Evolutionary conservation across 768 basidiomycete species (phyloP).

Genomic region (Lactarius tabidus): DNA sequence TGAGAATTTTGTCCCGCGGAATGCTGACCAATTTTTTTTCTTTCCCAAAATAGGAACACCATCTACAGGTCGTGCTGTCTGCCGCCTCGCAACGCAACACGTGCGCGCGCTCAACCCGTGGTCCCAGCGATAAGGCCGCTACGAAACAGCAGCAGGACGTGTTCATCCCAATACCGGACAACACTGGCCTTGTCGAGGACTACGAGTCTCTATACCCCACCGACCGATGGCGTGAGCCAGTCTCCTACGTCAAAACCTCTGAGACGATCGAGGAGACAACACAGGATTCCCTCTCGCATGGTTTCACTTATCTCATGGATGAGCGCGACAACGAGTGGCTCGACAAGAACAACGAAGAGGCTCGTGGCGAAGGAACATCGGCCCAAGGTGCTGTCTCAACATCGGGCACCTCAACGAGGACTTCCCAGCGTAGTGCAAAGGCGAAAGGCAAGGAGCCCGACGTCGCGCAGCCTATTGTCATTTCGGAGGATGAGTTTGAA

Average conservation of each 20-base stretch:
- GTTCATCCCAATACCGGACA: constrained; percentile 92
- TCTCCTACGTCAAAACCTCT: constrained; percentile 74
- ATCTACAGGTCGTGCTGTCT: constrained; percentile 53
- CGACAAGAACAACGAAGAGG: constrained; percentile 83
- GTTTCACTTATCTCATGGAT: constrained; percentile 90
- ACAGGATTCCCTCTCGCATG: constrained; percentile 57
- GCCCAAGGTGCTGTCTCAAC: constrained; percentile 64
- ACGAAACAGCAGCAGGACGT: constrained; percentile 49
- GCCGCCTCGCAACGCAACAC: constrained; percentile 50
- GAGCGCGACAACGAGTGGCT: constrained; percentile 96
- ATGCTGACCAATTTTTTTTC: constrained; percentile 46
- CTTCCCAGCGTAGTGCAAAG: constrained; percentile 58
- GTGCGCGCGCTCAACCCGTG: constrained; percentile 37
- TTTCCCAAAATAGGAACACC: constrained; percentile 46
- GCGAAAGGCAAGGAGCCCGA: constrained; percentile 85
- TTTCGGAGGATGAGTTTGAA: constrained; percentile 92
- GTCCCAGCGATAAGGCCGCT: constrained; percentile 34
- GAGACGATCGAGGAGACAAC: constrained; percentile 80
- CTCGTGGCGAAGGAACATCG: constrained; percentile 81
- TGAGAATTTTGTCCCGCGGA: constrained; percentile 47
- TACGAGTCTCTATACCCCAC: constrained; percentile 74
- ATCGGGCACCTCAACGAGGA: constrained; percentile 52
- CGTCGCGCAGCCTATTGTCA: constrained; percentile 52
- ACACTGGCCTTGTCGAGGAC: constrained; percentile 72
- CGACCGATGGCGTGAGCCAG: constrained; percentile 69